Evolutionary conservation across 2,329 filamentous ascomycete species (phyloP).

Genomic region (Cordyceps cateniannulata): DNA sequence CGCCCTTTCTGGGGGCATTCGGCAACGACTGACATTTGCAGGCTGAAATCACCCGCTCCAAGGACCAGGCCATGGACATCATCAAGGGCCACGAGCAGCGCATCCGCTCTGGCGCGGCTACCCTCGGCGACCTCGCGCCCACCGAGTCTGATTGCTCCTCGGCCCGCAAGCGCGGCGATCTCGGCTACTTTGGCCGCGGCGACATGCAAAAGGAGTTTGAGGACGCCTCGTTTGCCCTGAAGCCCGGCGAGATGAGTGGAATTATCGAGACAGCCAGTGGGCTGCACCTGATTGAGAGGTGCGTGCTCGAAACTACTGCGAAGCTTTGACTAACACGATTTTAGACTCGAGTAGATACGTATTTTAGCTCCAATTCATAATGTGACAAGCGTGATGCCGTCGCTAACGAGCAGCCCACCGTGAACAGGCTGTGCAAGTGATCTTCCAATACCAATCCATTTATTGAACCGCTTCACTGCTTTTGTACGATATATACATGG

Average conservation of each 20-base stretch:
- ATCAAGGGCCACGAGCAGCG: constrained; percentile 67
- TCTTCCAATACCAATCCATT: neutral
- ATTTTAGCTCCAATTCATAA: neutral
- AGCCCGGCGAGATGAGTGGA: constrained; percentile 78
- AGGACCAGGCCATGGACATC: constrained; percentile 78
- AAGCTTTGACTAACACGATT: no score
- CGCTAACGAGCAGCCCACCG: no score
- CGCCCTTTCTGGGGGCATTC: no score
- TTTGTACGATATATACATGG: neutral
- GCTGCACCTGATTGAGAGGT: constrained; percentile 94
- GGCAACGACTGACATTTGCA: constrained; percentile 21
- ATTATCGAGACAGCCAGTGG: constrained; percentile 91
- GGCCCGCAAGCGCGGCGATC: constrained; percentile 84
- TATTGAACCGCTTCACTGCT: neutral
- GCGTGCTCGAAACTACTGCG: constrained; percentile 19
- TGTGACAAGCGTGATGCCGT: neutral
- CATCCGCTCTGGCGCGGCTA: constrained; percentile 63
- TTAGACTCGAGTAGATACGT: constrained; percentile 1
- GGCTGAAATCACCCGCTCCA: constrained; percentile 77
- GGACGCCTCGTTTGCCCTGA: constrained; percentile 85
- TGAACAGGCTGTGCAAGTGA: no score
- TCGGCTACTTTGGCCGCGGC: constrained; percentile 88
- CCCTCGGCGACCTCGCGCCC: constrained; percentile 77
- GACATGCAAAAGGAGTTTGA: constrained; percentile 99
- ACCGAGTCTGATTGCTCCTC: constrained; percentile 95